phyloP scores from a whole-genome alignment of 371 early-diverging fungal genomes.

The Conidiobolus incongruus region DNA sequence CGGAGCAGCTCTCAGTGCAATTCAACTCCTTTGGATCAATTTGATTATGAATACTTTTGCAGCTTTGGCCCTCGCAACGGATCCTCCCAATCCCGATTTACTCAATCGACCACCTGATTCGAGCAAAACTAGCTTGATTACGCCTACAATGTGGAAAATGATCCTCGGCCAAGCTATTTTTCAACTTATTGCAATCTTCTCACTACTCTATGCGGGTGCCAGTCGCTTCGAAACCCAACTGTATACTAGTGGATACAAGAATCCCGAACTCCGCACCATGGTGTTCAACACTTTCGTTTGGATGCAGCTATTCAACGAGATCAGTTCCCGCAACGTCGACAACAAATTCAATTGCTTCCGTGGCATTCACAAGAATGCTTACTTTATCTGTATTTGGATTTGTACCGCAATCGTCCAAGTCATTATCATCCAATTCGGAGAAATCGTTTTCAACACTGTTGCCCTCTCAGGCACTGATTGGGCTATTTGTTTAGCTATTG shows the following conservation, averaged over 20 bases:
- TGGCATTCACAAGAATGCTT: slow-evolving; percentile 44
- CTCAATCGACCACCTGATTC: slow-evolving; percentile 34
- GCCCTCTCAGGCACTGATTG: slow-evolving; percentile 50
- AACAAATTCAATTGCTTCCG: slow-evolving; percentile 63
- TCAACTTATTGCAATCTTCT: slow-evolving; percentile 38
- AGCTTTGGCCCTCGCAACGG: slow-evolving; percentile 51
- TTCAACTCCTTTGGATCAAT: slow-evolving; percentile 70
- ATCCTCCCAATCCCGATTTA: slow-evolving; percentile 37
- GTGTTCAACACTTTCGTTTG: slow-evolving; percentile 93
- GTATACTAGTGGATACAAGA: too few species aligned
- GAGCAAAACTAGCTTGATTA: slow-evolving; percentile 31
- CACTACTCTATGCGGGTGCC: slow-evolving; percentile 22
- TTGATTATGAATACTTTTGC: slow-evolving; percentile 64
- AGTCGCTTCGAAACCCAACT: too few species aligned
- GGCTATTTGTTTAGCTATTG: slow-evolving; percentile 47
- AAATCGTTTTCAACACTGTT: slow-evolving; percentile 66
- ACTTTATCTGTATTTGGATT: slow-evolving; percentile 48
- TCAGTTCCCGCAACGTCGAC: slow-evolving; percentile 61
- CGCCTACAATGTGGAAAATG: slow-evolving; percentile 57
- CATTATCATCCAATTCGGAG: slow-evolving; percentile 73
- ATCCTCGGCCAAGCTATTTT: slow-evolving; percentile 70
- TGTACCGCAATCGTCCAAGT: slow-evolving; percentile 46
- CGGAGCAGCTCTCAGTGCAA: slow-evolving; percentile 28
- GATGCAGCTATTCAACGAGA: slow-evolving; percentile 79
- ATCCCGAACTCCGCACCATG: slow-evolving; percentile 57